Evolutionary conservation across 495 filamentous ascomycete genomes (phyloP).

Genomic region (Hypoxylon intermedium): DNA sequence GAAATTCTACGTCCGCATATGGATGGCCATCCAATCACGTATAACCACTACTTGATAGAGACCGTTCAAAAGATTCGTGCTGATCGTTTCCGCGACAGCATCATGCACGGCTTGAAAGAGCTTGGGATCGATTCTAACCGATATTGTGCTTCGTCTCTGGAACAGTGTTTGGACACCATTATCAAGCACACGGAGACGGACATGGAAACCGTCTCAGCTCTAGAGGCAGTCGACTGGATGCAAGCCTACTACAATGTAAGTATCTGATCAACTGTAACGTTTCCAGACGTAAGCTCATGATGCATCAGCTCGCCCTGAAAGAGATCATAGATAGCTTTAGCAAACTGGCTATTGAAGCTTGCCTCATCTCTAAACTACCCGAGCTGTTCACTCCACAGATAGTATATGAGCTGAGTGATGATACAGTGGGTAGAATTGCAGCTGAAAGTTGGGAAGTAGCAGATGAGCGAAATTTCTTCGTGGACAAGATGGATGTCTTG

Average conservation of each 20-base stretch:
- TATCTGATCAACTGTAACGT: background rate
- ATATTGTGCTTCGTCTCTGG: background rate
- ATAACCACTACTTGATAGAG: slow-evolving; percentile 63
- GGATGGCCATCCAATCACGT: slow-evolving; percentile 59
- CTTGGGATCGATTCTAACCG: background rate
- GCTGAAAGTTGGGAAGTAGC: slow-evolving; percentile 30
- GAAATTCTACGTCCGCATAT: slow-evolving; percentile 49
- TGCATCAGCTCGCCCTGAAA: slow-evolving; percentile 54
- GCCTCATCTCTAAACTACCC: slow-evolving; percentile 49
- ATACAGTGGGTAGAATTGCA: slow-evolving; percentile 34
- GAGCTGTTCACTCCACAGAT: slow-evolving; percentile 44
- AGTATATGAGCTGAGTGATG: slow-evolving; percentile 38
- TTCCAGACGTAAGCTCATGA: background rate
- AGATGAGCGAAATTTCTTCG: slow-evolving; percentile 19
- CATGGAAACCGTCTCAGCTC: slow-evolving; percentile 43
- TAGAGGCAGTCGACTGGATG: slow-evolving; percentile 46
- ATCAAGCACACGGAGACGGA: slow-evolving; percentile 33
- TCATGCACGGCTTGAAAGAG: slow-evolving; percentile 10
- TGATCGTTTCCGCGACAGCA: slow-evolving; percentile 31
- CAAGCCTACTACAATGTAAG: slow-evolving; percentile 51
- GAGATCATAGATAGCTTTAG: slow-evolving; percentile 61
- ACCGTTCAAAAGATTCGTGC: slow-evolving; percentile 51
- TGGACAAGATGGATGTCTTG: slow-evolving; percentile 19
- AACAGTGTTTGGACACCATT: slow-evolving; percentile 6
- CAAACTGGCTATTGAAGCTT: slow-evolving; percentile 59